Conservation (phyloP, 148 eudicot genomes). For the Rhododendron vialii region DNA sequence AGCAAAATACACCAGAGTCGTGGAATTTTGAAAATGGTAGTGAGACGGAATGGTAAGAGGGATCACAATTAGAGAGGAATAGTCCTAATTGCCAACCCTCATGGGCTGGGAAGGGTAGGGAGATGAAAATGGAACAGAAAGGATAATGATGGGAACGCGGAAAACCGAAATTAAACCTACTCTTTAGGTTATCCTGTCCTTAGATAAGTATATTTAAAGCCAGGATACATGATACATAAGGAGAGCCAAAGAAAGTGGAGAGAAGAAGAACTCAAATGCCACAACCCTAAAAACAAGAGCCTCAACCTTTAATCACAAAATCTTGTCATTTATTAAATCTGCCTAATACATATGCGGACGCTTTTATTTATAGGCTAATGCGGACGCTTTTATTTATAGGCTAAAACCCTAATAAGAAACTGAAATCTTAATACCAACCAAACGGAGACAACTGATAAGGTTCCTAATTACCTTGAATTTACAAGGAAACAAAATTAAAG, state of each 20-base stretch:
- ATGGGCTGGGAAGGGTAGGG: not conserved
- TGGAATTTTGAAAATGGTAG: not conserved
- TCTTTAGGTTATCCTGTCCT: not conserved
- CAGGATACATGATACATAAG: not conserved
- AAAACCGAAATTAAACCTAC: not conserved
- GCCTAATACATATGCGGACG: not conserved
- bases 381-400: not conserved
- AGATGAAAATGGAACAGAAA: not conserved
- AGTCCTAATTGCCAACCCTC: not conserved
- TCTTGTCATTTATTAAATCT: not conserved
- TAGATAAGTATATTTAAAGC: not conserved
- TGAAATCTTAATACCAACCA: not conserved
- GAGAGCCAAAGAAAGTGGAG: not conserved
- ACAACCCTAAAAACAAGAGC: not conserved
- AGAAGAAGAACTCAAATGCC: not conserved
- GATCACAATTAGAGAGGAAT: not conserved
- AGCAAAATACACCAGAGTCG: not conserved
- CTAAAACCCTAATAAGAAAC: not conserved
- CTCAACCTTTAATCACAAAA: not conserved
- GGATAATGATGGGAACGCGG: not conserved
- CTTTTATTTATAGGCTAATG: not conserved
- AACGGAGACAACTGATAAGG: not conserved
- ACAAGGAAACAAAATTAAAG: not conserved
- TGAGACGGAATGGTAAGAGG: not conserved
- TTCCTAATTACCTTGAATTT: not conserved